phyloP scores from a whole-genome alignment of 345 rosid species.

The Pugionium cornutum region DNA sequence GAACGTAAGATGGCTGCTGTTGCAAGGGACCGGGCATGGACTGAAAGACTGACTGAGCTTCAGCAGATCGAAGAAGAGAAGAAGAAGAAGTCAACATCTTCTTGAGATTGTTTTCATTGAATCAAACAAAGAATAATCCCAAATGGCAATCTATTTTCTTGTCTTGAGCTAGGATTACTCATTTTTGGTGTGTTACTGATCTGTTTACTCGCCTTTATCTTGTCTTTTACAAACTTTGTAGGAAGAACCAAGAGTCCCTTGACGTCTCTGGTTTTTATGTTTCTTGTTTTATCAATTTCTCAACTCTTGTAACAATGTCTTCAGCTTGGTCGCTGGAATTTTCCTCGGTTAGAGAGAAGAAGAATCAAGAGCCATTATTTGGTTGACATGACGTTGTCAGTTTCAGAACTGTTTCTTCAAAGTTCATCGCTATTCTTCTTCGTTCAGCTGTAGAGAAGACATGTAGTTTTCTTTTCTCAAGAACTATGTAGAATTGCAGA shows the following conservation, averaged over 20 bases:
- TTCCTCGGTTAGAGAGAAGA: no score
- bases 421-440: no score
- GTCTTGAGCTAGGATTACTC: constrained; percentile 1
- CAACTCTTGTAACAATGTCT: not conserved
- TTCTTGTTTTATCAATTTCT: constrained; percentile 19
- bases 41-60: constrained; percentile 68
- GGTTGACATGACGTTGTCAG: no score
- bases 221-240: constrained; percentile 4
- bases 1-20: constrained; percentile 87
- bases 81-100: constrained; percentile 52
- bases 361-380: no score
- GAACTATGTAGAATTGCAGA: no score
- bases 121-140: constrained; percentile 12
- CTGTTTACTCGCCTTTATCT: not conserved
- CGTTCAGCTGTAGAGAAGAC: no score
- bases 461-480: no score
- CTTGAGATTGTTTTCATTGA: constrained; percentile 35
- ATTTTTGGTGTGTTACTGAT: constrained; percentile 1
- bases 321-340: no score
- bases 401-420: no score
- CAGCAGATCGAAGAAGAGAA: constrained; percentile 77
- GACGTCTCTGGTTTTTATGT: constrained; percentile 20
- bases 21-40: constrained; percentile 91
- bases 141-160: not conserved
- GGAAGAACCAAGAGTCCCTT: constrained; percentile 18